These are phyloP conservation scores for Nakazawaea ernobii DNA, from an alignment of 805 yeast species.

Conservation along the genomic window DNA sequence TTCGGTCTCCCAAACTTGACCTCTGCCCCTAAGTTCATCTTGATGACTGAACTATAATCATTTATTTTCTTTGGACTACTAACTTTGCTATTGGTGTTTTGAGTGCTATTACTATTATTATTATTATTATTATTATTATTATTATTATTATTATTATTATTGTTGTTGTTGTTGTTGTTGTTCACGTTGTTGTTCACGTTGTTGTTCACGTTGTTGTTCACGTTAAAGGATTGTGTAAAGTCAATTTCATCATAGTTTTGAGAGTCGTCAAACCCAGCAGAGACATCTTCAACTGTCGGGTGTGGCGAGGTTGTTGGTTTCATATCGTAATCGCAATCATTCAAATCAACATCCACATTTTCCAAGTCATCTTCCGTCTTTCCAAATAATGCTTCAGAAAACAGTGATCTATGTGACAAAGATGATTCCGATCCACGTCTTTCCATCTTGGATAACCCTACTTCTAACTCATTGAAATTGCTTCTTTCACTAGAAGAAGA, in stretches of 20 bases:
- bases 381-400: slow-evolving; percentile 22
- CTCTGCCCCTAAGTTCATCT: slow-evolving; percentile 6
- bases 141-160: too few relatives aligned
- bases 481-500: slow-evolving; percentile 6
- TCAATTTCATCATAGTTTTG: not conserved
- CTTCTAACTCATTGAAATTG: slow-evolving; percentile 10
- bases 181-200: not conserved
- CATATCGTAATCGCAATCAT: slow-evolving; percentile 21
- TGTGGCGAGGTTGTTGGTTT: not conserved
- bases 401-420: slow-evolving; percentile 4
- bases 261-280: slow-evolving; percentile 9
- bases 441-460: slow-evolving; percentile 12
- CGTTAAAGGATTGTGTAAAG: not conserved
- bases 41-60: slow-evolving; percentile 2
- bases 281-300: not conserved
- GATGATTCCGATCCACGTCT: not conserved
- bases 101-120: not conserved
- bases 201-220: not conserved
- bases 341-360: slow-evolving; percentile 49
- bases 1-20: slow-evolving; percentile 45
- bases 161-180: too few relatives aligned
- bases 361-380: slow-evolving; percentile 42
- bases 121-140: not conserved
- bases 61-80: not conserved
- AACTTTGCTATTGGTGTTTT: not conserved